Percentiles rank a stretch among this genome's conserved stretches.
Conservation (phyloP, 768 basidiomycete genomes). For the Lyophyllum atratum region DNA sequence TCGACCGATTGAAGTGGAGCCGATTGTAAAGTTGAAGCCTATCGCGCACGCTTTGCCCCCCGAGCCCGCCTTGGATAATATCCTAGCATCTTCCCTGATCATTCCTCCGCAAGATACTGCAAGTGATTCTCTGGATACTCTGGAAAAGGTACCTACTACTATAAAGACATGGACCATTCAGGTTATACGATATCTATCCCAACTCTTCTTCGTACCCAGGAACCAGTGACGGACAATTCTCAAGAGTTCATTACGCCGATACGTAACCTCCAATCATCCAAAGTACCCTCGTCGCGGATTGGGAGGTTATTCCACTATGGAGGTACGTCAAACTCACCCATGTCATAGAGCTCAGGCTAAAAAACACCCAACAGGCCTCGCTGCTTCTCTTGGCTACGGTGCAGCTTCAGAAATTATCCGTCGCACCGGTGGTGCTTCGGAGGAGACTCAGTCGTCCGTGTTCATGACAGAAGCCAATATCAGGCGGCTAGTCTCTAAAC, state of each 20-base stretch:
- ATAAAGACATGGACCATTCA: background rate
- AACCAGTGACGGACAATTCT: background rate
- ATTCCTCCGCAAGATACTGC: background rate
- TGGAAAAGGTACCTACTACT: background rate
- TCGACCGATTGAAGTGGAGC: background rate
- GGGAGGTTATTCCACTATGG: slow-evolving; percentile 95
- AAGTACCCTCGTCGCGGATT: slow-evolving; percentile 87
- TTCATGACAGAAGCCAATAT: slow-evolving; percentile 94
- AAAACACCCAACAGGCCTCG: slow-evolving; percentile 61
- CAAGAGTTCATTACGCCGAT: slow-evolving; percentile 18
- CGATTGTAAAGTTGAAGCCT: background rate
- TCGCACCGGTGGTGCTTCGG: slow-evolving; percentile 51
- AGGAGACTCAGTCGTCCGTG: slow-evolving; percentile 46
- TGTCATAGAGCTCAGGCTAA: background rate
- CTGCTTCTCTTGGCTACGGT: slow-evolving; percentile 85
- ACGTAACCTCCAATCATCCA: slow-evolving; percentile 73
- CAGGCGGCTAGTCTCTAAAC: slow-evolving; percentile 83
- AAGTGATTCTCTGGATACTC: background rate
- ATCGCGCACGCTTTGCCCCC: background rate
- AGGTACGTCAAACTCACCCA: slow-evolving; percentile 43
- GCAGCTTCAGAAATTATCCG: slow-evolving; percentile 86
- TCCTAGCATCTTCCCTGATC: background rate
- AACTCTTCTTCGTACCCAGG: background rate
- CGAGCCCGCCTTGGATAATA: background rate
- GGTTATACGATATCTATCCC: background rate